A percentile compares a stretch with the other conserved stretches of the same genome.
Conservation (phyloP, 306 rosid genomes). For the Hippophae tibetana region DNA sequence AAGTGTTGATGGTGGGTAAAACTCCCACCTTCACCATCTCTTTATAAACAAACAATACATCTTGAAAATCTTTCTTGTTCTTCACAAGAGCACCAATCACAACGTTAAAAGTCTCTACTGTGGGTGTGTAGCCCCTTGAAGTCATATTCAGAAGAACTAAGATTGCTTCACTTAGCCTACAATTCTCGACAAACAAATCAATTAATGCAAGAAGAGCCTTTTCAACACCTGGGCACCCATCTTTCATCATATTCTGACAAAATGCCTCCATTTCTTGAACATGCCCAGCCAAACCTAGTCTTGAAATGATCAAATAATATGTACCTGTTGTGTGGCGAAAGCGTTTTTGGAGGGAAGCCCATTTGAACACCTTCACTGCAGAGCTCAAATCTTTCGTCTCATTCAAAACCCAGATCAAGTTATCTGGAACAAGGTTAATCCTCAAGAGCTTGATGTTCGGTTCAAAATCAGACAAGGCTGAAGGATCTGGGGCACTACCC, state of each 20-base stretch:
- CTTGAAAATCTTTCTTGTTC: slow-evolving; percentile 39
- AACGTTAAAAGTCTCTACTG: slow-evolving; percentile 45
- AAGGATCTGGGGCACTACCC: slow-evolving; percentile 29
- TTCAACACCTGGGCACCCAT: slow-evolving; percentile 48
- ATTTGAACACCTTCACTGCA: slow-evolving; percentile 60
- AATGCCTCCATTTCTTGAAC: slow-evolving; percentile 48
- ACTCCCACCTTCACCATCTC: slow-evolving; percentile 76
- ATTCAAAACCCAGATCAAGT: slow-evolving; percentile 46
- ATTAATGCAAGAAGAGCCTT: slow-evolving; percentile 45
- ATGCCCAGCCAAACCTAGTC: slow-evolving; percentile 68
- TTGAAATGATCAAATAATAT: slow-evolving; percentile 44
- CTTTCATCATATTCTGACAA: slow-evolving; percentile 49
- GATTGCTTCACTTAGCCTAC: slow-evolving; percentile 53
- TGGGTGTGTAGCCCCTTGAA: slow-evolving; percentile 42
- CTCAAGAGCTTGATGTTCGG: slow-evolving; percentile 40
- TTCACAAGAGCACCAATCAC: slow-evolving; percentile 52
- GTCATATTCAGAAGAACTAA: slow-evolving; percentile 45
- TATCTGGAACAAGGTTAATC: slow-evolving; percentile 48
- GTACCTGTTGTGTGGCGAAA: slow-evolving; percentile 49
- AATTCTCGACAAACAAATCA: slow-evolving; percentile 33
- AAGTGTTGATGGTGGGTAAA: slow-evolving; percentile 50
- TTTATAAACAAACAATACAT: slow-evolving; percentile 65
- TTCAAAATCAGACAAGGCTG: slow-evolving; percentile 33
- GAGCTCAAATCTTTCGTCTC: slow-evolving; percentile 46
- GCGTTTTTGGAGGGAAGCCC: slow-evolving; percentile 65